Evolutionary conservation across 2,329 filamentous ascomycete genomes (phyloP), one percentile per base, ranked within the genome.

Genomic region (Fusarium buxicola): DNA sequence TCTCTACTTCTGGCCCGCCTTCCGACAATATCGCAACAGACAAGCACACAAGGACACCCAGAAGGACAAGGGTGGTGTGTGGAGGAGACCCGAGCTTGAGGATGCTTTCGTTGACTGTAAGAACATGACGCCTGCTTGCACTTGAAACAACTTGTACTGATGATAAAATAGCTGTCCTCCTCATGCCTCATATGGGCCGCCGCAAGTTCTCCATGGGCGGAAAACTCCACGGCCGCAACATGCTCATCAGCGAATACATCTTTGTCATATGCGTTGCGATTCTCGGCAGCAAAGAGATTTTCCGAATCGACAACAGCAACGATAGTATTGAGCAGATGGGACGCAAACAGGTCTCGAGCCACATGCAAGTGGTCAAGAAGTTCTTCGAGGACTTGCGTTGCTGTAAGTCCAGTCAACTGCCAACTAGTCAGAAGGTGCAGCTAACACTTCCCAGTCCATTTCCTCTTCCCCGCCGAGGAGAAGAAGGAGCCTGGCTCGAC

Each of bases 341-440:
- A 60, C 80, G 86, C 54, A 90, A 90, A 73, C 87, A 89, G 69
- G 86, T 90, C 6, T 90, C 87, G 3, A 90, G 87, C 70, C 88
- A 90, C 69, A 90, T 90, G 70, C 88, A 91, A 71, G 88, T 91
- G 12, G 77, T 90, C 52, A 90, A 90, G 77, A 85, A 85, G 47
- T 89, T 89, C 72, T 85, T 90, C 63, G 81, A 82, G 52, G 82
- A 84, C 51, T 79, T 89, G 61, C 82, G 85, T 38, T 86, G 84
- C 72, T 89, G 87, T 89, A 77, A 82, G 86, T 80, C 10, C 25
- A 24, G 21, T 8, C 12, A 10, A 13, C 5, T n/a, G 27, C 2
- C 12, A 2, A 6, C 18, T 21, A 13, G 10, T 40, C 13, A 10
- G 4, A 11, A 45, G 10, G 9, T 12, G 12, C 27, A 15, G 54